A percentile compares a stretch with the other conserved stretches of the same genome.
phyloP scores from a whole-genome alignment of 441 rosid genomes.

The Euphorbia celastroides region DNA sequence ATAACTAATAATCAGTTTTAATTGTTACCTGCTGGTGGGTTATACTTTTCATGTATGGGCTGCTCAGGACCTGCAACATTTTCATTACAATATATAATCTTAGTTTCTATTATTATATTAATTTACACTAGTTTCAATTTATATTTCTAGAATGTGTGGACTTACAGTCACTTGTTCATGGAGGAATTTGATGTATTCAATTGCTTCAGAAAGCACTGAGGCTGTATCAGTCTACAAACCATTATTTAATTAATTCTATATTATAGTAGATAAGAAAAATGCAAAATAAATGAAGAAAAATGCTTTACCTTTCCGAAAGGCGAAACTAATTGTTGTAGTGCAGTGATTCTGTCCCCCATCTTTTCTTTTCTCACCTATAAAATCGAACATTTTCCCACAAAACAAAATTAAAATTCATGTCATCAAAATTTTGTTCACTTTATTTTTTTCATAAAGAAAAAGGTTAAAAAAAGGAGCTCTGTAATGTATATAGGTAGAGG shows the following conservation, averaged over 20 bases:
- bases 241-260: no score
- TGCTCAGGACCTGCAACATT: slow-evolving; percentile 61
- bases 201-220: slow-evolving; percentile 92
- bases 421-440: not conserved
- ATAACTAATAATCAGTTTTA: slow-evolving; percentile 3
- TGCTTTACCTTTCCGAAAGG: slow-evolving; percentile 96
- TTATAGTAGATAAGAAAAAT: not conserved
- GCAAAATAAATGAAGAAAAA: slow-evolving; percentile 11
- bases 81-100: no score
- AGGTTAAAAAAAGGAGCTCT: slow-evolving; percentile 7
- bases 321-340: slow-evolving; percentile 99
- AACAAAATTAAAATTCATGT: slow-evolving; percentile 8
- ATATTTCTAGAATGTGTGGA: no score
- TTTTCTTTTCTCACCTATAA: slow-evolving; percentile 96
- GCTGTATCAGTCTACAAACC: slow-evolving; percentile 94
- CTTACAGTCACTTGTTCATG: slow-evolving; percentile 89
- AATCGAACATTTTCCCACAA: not conserved
- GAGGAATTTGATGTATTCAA: slow-evolving; percentile 99
- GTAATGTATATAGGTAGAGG: not conserved
- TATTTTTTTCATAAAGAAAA: not conserved
- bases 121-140: no score
- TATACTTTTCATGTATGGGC: slow-evolving; percentile 84
- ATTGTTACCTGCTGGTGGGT: slow-evolving; percentile 69
- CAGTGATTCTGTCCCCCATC: slow-evolving; percentile 99
- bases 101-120: no score